These are phyloP conservation scores for Eimeria necatrix DNA, from an alignment of 169 alveolate species.

Conservation along the genomic window DNA sequence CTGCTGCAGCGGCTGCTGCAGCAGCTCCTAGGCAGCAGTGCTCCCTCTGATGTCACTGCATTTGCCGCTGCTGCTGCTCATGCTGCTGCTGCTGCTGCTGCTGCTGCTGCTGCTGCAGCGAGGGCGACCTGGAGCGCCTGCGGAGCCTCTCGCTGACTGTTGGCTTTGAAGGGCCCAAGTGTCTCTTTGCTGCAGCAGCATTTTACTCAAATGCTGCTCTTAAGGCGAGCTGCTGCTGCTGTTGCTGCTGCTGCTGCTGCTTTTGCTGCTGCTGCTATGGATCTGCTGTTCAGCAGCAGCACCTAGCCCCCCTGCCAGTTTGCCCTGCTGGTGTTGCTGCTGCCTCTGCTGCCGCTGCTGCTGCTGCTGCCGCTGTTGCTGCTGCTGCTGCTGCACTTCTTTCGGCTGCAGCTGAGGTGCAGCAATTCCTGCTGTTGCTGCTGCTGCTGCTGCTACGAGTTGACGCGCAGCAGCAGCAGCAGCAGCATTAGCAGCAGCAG, in stretches of 20 bases:
- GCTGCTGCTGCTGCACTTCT: background rate
- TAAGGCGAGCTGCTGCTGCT: background rate
- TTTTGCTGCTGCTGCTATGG: background rate
- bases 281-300: background rate
- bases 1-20: background rate
- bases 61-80: too few species aligned
- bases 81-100: too few species aligned
- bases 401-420: background rate
- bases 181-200: background rate
- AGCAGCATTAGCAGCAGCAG: background rate
- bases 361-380: background rate
- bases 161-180: background rate
- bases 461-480: too few species aligned
- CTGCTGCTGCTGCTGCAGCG: slow-evolving; percentile 13
- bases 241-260: background rate
- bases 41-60: background rate
- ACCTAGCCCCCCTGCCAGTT: background rate
- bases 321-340: background rate
- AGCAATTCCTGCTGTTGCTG: background rate
- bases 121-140: background rate
- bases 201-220: background rate
- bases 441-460: background rate
- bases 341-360: background rate
- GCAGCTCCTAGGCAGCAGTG: background rate
- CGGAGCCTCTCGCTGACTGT: background rate